Evolutionary conservation across 23 red algal genomes (phyloP).

Genomic region (Gracilariopsis chorda): DNA sequence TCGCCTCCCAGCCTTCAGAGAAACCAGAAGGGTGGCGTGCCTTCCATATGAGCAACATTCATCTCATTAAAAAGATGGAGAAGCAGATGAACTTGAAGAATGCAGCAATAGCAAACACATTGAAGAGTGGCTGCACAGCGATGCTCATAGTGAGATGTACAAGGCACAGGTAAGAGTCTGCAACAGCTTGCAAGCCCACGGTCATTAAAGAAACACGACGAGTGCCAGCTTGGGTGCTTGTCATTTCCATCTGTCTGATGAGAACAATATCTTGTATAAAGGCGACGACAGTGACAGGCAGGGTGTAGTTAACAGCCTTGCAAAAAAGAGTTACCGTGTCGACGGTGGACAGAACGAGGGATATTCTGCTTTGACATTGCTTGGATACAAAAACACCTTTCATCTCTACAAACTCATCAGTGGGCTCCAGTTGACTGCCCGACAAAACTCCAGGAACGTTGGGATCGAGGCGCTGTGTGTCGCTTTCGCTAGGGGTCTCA

Average conservation of each 20-base stretch:
- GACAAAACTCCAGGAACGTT: slow-evolving; percentile 8
- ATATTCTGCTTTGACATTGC: slow-evolving; percentile 35
- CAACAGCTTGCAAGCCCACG: slow-evolving; percentile 86
- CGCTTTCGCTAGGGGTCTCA: background rate
- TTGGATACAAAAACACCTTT: slow-evolving; percentile 53
- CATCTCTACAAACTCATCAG: slow-evolving; percentile 73
- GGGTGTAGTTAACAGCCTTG: slow-evolving; percentile 85
- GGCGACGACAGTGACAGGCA: slow-evolving; percentile 70
- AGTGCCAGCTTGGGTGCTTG: slow-evolving; percentile 74
- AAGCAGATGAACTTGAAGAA: slow-evolving; percentile 97
- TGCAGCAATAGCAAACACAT: slow-evolving; percentile 90
- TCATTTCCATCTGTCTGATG: slow-evolving; percentile 89
- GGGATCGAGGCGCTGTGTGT: background rate
- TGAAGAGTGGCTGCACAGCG: slow-evolving; percentile 79
- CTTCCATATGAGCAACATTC: slow-evolving; percentile 90
- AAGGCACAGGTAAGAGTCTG: slow-evolving; percentile 87
- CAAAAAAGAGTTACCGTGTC: slow-evolving; percentile 71
- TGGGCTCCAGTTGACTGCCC: background rate
- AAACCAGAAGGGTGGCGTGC: slow-evolving; percentile 73
- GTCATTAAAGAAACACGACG: slow-evolving; percentile 72
- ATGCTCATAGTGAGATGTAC: slow-evolving; percentile 84
- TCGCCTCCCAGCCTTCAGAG: slow-evolving; percentile 84
- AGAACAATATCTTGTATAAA: slow-evolving; percentile 79
- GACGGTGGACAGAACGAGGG: slow-evolving; percentile 69
- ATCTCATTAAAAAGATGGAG: slow-evolving; percentile 87